Base-by-base conservation (phyloP, 495 filamentous ascomycete genomes). In the Peziza echinospora region DNA sequence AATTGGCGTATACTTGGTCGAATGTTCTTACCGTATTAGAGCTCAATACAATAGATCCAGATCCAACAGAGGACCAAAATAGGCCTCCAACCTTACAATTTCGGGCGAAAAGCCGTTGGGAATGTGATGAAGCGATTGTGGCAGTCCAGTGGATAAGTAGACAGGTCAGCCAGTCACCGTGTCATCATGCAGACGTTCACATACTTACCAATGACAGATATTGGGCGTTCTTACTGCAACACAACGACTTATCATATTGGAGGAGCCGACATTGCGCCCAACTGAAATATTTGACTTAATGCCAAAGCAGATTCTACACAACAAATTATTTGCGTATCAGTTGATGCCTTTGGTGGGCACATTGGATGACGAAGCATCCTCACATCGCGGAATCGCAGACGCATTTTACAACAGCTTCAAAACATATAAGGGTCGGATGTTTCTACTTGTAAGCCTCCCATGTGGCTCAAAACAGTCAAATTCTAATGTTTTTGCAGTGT, bases 1-100 rank as follows among this genome's bases (percentile, higher is more conserved):
- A 94, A 59, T 69, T 99, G n/a, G 85, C 82, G 1, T 99, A 96
- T 62, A 93, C 84, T 57, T 99, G 89, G 91, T 94, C 86, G 9
- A 93, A 93, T 56, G 74, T 96, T 24, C 65, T 99, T 48, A 94
- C 87, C 0, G 77, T 96, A 17, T 59, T 96, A 21, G 91, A 99
- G 47, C 56, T 60, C 9, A 50, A 47, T n/a, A 41, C 51, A 44
- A 71, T 94, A 19, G 76, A 83, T 28, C 80, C 83, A 51, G 66
- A 73, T 19, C 73, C 74, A 39, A 68, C 77, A 2, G 77, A 82
- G 24, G 66, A 76, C 48, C 68, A 66, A 34, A 72, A 78, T 41
- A 80, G 78, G 47, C 82, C 80, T 3, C 77, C 86, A 7, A 73
- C 65, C 40, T 71, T 96, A 5, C 71, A 71, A 24, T 96, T 99